These are phyloP conservation scores for Rhytidiadelphus loreus DNA, from an alignment of 225 moss, liverwort and hornwort genomes.

Conservation along the genomic window DNA sequence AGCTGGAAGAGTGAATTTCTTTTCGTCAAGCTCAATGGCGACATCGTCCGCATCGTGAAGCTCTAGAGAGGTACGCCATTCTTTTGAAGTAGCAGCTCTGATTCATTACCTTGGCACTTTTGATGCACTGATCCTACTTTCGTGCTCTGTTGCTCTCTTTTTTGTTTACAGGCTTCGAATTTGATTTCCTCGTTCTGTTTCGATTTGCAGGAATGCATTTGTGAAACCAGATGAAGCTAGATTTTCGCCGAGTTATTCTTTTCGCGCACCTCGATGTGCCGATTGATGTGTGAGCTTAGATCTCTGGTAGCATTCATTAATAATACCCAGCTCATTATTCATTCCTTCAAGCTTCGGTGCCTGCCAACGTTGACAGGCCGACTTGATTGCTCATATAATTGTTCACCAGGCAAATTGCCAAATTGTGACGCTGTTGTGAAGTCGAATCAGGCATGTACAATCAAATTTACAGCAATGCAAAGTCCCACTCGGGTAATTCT, in stretches of 20 bases:
- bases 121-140: background rate
- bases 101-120: background rate
- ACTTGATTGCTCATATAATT: background rate
- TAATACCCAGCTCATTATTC: background rate
- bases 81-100: background rate
- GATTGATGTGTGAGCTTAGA: background rate
- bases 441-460: background rate
- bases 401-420: background rate
- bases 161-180: background rate
- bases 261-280: background rate
- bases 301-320: background rate
- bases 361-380: background rate
- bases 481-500: background rate
- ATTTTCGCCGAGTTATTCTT: background rate
- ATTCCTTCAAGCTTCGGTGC: background rate
- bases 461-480: background rate
- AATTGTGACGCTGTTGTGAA: background rate
- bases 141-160: background rate
- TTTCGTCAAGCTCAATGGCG: conserved; percentile 4
- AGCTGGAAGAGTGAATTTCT: conserved; percentile 1
- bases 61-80: background rate
- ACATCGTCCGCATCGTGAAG: background rate
- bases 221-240: background rate
- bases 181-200: background rate
- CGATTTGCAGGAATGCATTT: background rate